Evolutionary conservation across 2,329 filamentous ascomycete species (phyloP).

Genomic region (Leptographium lundbergii): DNA sequence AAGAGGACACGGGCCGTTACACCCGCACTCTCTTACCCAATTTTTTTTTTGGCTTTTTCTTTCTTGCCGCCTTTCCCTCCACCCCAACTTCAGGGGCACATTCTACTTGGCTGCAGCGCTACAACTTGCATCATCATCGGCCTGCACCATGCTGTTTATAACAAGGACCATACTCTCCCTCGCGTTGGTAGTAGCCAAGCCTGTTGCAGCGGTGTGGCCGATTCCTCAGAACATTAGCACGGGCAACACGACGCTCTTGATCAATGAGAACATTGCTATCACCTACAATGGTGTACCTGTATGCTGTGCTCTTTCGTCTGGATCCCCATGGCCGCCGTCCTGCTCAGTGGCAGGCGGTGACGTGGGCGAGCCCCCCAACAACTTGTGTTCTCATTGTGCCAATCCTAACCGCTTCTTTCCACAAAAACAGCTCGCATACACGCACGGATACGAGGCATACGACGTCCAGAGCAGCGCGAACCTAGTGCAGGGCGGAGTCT

Average conservation of each 20-base stretch:
- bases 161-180: slow-evolving; percentile 21
- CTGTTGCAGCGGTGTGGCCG: slow-evolving; percentile 45
- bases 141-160: slow-evolving; percentile 14
- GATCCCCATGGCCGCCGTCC: background rate
- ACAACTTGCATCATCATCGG: background rate
- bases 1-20: background rate
- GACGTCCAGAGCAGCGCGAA: slow-evolving; percentile 33
- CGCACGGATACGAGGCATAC: slow-evolving; percentile 28
- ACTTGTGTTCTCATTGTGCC: slow-evolving; percentile 5
- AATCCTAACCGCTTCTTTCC: slow-evolving; percentile 4
- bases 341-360: slow-evolving; percentile 6
- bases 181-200: slow-evolving; percentile 25
- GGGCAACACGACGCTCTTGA: slow-evolving; percentile 40
- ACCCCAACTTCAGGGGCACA: too few species aligned
- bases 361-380: slow-evolving; percentile 3
- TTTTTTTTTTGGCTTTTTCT: background rate
- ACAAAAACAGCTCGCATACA: slow-evolving; percentile 32
- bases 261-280: slow-evolving; percentile 36
- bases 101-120: too few species aligned
- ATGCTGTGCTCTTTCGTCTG: slow-evolving; percentile 26
- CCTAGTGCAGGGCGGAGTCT: slow-evolving; percentile 42
- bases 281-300: slow-evolving; percentile 47
- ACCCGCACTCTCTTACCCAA: background rate
- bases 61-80: background rate
- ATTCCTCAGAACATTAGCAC: slow-evolving; percentile 36